Conservation (phyloP, 2,329 filamentous ascomycete genomes). For the Colletotrichum neosansevieriae region DNA sequence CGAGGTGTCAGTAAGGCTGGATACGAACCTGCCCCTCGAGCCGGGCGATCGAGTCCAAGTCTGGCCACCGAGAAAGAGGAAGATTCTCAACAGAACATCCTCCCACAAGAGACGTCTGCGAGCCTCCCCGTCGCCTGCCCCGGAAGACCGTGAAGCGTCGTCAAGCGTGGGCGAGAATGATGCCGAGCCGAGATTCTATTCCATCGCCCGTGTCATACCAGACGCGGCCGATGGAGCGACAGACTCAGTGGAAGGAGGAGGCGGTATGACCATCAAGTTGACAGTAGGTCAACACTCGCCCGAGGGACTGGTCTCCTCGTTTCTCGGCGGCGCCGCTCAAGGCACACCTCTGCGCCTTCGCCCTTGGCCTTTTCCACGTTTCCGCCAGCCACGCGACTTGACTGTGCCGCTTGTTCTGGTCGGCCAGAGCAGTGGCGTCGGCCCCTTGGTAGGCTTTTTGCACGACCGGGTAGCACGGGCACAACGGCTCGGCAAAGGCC, state of each 20-base stretch:
- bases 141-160: constrained; percentile 13
- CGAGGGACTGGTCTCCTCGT: constrained; percentile 29
- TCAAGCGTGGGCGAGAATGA: constrained; percentile 7
- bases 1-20: constrained; percentile 20
- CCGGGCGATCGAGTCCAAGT: constrained; percentile 33
- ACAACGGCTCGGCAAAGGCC: background rate
- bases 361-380: constrained; percentile 27
- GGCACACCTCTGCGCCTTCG: constrained; percentile 29
- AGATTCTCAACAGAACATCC: background rate
- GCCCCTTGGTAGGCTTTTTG: constrained; percentile 30
- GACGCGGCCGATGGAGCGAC: background rate
- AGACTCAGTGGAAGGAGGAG: background rate
- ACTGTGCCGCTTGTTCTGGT: constrained; percentile 24
- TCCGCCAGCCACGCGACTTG: constrained; percentile 30
- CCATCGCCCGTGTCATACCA: constrained; percentile 23
- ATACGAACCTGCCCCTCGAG: constrained; percentile 27
- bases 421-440: constrained; percentile 23
- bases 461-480: constrained; percentile 22
- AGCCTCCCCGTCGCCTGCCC: background rate
- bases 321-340: constrained; percentile 13
- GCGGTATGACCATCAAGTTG: constrained; percentile 27
- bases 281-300: constrained; percentile 33
- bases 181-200: constrained; percentile 33
- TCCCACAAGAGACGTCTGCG: constrained; percentile 4
- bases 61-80: constrained; percentile 31